A percentile compares a stretch with the other conserved stretches of the same genome.
These are phyloP conservation scores for Halophytophthora polymorphica DNA, from an alignment of 352 stramenopile species.

Conservation along the genomic window DNA sequence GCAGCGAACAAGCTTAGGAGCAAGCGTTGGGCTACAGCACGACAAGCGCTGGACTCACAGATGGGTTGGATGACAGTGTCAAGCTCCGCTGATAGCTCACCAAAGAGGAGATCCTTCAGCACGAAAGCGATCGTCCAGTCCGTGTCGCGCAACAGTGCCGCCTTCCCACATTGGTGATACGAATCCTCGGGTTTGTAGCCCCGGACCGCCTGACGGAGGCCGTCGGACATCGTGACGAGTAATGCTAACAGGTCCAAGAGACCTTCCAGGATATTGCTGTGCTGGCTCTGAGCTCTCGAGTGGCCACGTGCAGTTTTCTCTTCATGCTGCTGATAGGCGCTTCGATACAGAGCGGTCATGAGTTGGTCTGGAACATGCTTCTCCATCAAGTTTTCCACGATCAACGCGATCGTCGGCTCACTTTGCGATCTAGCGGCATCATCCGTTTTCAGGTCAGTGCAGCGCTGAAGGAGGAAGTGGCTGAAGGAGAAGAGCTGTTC, in stretches of 20 bases:
- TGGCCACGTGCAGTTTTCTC: background rate
- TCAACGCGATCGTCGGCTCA: background rate
- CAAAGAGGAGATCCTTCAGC: slow-evolving; percentile 19
- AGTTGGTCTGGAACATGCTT: slow-evolving; percentile 14
- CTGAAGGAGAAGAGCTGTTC: slow-evolving; percentile 27
- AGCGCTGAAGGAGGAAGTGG: slow-evolving; percentile 11
- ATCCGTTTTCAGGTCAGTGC: background rate
- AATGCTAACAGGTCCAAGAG: slow-evolving; percentile 17
- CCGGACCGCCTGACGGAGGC: slow-evolving; percentile 12
- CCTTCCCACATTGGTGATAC: background rate
- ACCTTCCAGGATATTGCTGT: slow-evolving; percentile 13
- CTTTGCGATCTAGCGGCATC: background rate
- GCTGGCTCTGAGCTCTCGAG: slow-evolving; percentile 2
- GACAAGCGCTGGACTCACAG: slow-evolving; percentile 13
- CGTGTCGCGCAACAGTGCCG: background rate
- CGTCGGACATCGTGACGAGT: slow-evolving; percentile 14
- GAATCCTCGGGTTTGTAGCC: background rate
- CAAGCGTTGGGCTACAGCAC: slow-evolving; percentile 14
- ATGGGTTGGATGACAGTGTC: slow-evolving; percentile 4
- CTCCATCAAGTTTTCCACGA: slow-evolving; percentile 9
- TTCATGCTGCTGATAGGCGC: slow-evolving; percentile 8
- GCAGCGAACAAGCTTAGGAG: slow-evolving; percentile 19
- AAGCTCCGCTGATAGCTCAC: background rate
- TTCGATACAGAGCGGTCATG: slow-evolving; percentile 9
- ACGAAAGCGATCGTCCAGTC: slow-evolving; percentile 12